Evolutionary conservation across 805 yeast species (phyloP), one percentile per base, ranked within the genome.

Genomic region (Sugiyamaella marilandica): DNA sequence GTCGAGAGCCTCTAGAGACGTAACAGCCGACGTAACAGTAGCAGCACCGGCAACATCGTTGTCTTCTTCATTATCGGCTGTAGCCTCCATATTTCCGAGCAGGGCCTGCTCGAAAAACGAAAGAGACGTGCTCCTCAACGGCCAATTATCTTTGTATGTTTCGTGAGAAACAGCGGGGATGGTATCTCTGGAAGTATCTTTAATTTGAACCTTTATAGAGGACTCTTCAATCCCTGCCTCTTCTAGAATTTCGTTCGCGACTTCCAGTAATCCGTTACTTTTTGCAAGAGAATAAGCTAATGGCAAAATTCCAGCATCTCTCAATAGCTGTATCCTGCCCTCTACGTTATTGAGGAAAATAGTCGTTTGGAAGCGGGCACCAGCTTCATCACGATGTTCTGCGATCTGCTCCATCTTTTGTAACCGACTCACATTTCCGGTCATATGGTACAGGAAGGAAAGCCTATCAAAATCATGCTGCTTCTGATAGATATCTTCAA

Each of bases 281-380:
- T 86, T 87, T 19, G 99, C 97, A 57, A 90, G 79, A 10, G 97
- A 87, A 68, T 91, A 95, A 2, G 98, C 99, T 62, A 95, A 78
- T 5, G 98, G 90, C 48, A 79, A 73, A 70, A 91, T 77, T 37
- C 97, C 97, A 48, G 86, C 83, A 60, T 85, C 82, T 48, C 85
- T 79, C 60, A 87, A 83, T 11, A 85, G 80, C 60, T 80, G 76
- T 37, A 91, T 80, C 67, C 97, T 82, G 65, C 84, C 81, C 62
- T 84, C 84, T 41, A 83, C 77, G 52, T 88, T 85, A 65, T 86
- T 83, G 65, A 81, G 77, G 71, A 84, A 92, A 53, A 91, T 70
- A 21, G 94, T 81, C 63, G 90, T 91, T 64, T 88, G 94, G 63
- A 94, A 78, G 64, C 89, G 76, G 37, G 96, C 83, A 21, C 87